Evolutionary conservation across 495 filamentous ascomycete species (phyloP).

Genomic region (Podospora australis): DNA sequence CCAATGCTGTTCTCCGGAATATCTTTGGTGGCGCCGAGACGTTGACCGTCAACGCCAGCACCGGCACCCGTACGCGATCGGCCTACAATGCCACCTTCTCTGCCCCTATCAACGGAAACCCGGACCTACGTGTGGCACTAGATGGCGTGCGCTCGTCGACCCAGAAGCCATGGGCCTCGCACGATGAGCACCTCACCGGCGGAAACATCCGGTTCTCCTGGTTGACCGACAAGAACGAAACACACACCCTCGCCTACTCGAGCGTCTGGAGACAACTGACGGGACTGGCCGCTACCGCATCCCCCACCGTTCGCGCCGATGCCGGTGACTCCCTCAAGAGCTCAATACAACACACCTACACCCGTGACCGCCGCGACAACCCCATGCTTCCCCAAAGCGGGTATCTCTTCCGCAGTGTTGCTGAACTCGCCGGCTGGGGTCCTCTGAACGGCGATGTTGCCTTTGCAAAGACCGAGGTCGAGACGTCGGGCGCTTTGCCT

Average conservation of each 20-base stretch:
- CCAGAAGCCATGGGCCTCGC: constrained; percentile 82
- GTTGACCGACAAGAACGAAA: constrained; percentile 53
- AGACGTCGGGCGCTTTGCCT: constrained; percentile 66
- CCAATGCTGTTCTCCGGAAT: constrained; percentile 77
- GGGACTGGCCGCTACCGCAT: constrained; percentile 62
- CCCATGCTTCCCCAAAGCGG: constrained; percentile 75
- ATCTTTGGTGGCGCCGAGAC: constrained; percentile 91
- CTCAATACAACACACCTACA: constrained; percentile 74
- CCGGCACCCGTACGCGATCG: constrained; percentile 82
- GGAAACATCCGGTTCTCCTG: constrained; percentile 70
- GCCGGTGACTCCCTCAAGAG: constrained; percentile 90
- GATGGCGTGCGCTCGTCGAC: constrained; percentile 75
- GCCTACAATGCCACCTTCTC: constrained; percentile 81
- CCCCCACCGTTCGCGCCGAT: constrained; percentile 70
- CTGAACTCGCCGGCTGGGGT: constrained; percentile 83
- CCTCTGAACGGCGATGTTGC: constrained; percentile 80
- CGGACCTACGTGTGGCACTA: constrained; percentile 65
- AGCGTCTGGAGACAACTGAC: constrained; percentile 86
- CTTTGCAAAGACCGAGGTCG: constrained; percentile 82
- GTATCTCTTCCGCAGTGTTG: constrained; percentile 65
- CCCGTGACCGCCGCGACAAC: constrained; percentile 69
- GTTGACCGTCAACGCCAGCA: constrained; percentile 70
- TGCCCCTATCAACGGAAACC: constrained; percentile 71
- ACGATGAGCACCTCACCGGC: constrained; percentile 84
- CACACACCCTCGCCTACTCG: constrained; percentile 71